Conservation (phyloP, 2,329 filamentous ascomycete species). For the Akanthomyces dipterigenus region DNA sequence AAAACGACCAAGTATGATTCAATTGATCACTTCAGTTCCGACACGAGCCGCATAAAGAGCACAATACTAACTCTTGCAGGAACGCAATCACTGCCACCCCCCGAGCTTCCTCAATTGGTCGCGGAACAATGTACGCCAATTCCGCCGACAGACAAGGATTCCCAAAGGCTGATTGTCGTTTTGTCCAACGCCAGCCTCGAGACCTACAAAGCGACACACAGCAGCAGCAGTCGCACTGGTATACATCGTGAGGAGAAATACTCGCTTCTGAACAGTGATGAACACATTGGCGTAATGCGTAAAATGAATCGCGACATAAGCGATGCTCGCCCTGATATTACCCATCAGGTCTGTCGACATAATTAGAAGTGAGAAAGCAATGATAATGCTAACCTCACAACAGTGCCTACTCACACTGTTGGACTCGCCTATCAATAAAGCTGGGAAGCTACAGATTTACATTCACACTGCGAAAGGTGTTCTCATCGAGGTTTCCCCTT, state of each 20-base stretch:
- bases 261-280: constrained; percentile 94
- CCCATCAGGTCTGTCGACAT: constrained; percentile 72
- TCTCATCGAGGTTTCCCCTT: constrained; percentile 95
- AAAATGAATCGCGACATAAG: constrained; percentile 99
- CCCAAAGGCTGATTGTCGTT: constrained; percentile 87
- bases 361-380: not conserved
- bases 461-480: constrained; percentile 97
- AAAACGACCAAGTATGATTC: constrained; percentile 36
- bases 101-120: constrained; percentile 81
- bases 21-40: not conserved
- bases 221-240: constrained; percentile 56
- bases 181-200: constrained; percentile 95
- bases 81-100: constrained; percentile 92
- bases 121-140: constrained; percentile 90
- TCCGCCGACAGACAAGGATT: constrained; percentile 78
- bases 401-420: constrained; percentile 95
- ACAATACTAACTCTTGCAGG: constrained; percentile 39
- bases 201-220: constrained; percentile 87
- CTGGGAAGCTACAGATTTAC: constrained; percentile 94
- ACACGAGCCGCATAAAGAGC: not conserved
- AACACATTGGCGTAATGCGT: constrained; percentile 97
- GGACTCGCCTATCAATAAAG: constrained; percentile 98
- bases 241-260: constrained; percentile 85
- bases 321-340: constrained; percentile 95
- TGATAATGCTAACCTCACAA: not conserved